phyloP scores from a whole-genome alignment of 2,329 filamentous ascomycete genomes.

The Cladophialophora exuberans region DNA sequence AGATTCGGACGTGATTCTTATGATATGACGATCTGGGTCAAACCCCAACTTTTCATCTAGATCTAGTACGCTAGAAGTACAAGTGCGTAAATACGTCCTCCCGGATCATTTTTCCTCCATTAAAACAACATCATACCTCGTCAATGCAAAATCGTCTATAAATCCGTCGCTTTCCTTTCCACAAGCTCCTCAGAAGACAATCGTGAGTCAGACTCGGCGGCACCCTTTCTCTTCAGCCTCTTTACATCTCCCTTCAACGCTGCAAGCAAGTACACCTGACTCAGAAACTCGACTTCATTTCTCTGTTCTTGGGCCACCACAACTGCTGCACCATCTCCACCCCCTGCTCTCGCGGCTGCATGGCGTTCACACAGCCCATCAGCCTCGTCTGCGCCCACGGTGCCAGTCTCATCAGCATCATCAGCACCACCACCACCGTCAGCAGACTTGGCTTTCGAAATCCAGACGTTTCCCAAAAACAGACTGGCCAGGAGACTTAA shows the following conservation, averaged over 20 bases:
- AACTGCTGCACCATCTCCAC: not conserved
- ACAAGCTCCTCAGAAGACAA: no score
- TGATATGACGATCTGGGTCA: no score
- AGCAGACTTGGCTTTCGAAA: constrained; percentile 39
- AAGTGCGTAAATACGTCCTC: no score
- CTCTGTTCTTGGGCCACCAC: constrained; percentile 5
- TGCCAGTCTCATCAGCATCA: not conserved
- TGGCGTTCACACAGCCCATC: constrained; percentile 22
- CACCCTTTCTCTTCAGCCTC: constrained; percentile 18
- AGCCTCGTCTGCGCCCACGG: not conserved
- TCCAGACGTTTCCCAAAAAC: constrained; percentile 58
- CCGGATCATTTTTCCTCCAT: no score
- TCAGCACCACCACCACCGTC: constrained; percentile 4
- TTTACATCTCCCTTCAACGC: constrained; percentile 19
- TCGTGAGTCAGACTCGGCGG: no score
- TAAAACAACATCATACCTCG: no score
- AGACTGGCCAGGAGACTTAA: constrained; percentile 50
- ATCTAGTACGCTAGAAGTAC: no score
- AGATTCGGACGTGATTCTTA: not conserved
- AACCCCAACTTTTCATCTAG: no score
- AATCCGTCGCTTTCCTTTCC: no score
- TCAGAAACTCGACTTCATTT: constrained; percentile 17
- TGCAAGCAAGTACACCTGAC: constrained; percentile 22
- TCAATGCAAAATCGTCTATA: no score
- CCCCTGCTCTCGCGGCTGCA: not conserved